These are phyloP conservation scores for Paraconiothyrium sp. DNA, from an alignment of 2,329 filamentous ascomycete genomes.

Conservation along the genomic window DNA sequence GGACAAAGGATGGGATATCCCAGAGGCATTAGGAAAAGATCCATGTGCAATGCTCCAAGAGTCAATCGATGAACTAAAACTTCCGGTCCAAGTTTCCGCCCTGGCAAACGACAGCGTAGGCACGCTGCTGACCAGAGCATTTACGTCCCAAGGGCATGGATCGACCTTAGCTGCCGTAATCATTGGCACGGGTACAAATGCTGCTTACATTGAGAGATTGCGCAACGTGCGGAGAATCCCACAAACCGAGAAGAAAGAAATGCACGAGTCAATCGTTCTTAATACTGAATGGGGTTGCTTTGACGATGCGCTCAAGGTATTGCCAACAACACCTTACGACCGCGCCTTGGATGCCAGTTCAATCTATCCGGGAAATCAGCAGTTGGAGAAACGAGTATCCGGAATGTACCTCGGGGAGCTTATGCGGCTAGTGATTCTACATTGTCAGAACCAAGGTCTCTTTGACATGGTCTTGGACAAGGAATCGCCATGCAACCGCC, in stretches of 20 bases:
- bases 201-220: slow-evolving; percentile 94
- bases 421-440: slow-evolving; percentile 76
- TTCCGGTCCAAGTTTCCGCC: slow-evolving; percentile 1
- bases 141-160: slow-evolving; percentile 87
- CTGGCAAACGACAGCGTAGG: slow-evolving; percentile 98
- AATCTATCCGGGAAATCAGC: slow-evolving; percentile 92
- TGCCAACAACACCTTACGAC: slow-evolving; percentile 89
- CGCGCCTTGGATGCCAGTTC: slow-evolving; percentile 78
- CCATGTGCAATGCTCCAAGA: slow-evolving; percentile 11
- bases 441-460: slow-evolving; percentile 72
- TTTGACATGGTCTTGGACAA: slow-evolving; percentile 75
- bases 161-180: slow-evolving; percentile 90
- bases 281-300: slow-evolving; percentile 99
- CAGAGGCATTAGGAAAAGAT: slow-evolving; percentile 6
- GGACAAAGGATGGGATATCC: slow-evolving; percentile 11
- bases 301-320: slow-evolving; percentile 88
- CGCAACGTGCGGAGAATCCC: slow-evolving; percentile 81
- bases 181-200: slow-evolving; percentile 97
- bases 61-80: slow-evolving; percentile 3
- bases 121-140: slow-evolving; percentile 96
- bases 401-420: slow-evolving; percentile 99
- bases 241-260: slow-evolving; percentile 48
- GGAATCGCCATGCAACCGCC: slow-evolving; percentile 72
- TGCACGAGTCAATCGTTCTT: slow-evolving; percentile 83
- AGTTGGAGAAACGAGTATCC: slow-evolving; percentile 98